Evolutionary conservation across 2,329 filamentous ascomycete species (phyloP).

Genomic region (Fusarium stilboides): DNA sequence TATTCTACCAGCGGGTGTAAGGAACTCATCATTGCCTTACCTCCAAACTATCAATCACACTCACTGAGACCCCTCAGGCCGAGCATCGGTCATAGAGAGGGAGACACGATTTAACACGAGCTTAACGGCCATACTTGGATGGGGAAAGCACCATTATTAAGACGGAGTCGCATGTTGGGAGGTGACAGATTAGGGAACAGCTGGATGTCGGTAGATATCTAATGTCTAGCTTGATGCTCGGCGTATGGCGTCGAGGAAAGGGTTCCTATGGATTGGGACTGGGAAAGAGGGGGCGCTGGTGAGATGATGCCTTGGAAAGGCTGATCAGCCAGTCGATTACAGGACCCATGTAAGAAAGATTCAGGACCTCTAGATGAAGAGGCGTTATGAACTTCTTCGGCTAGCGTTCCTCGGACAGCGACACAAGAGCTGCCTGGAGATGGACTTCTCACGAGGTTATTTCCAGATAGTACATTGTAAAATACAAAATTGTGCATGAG

Average conservation of each 20-base stretch:
- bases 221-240: slow-evolving; percentile 47
- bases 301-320: slow-evolving; percentile 37
- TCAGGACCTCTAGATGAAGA: slow-evolving; percentile 21
- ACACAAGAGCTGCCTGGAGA: slow-evolving; percentile 33
- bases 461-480: slow-evolving; percentile 44
- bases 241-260: slow-evolving; percentile 51
- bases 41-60: slow-evolving; percentile 28
- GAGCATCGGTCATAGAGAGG: slow-evolving; percentile 34
- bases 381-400: slow-evolving; percentile 17
- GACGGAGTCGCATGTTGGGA: slow-evolving; percentile 46
- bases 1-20: slow-evolving; percentile 90
- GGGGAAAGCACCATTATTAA: slow-evolving; percentile 45
- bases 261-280: slow-evolving; percentile 34
- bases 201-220: slow-evolving; percentile 40
- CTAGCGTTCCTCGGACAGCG: slow-evolving; percentile 25
- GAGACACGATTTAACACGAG: slow-evolving; percentile 44
- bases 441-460: slow-evolving; percentile 24
- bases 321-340: slow-evolving; percentile 31
- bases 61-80: slow-evolving; percentile 38
- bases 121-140: slow-evolving; percentile 50
- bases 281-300: slow-evolving; percentile 26
- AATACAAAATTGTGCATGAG: slow-evolving; percentile 47
- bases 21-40: slow-evolving; percentile 7
- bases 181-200: slow-evolving; percentile 40
- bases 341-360: slow-evolving; percentile 37